Evolutionary conservation across 805 yeast species (phyloP).

Genomic region (Lipomyces orientalis): DNA sequence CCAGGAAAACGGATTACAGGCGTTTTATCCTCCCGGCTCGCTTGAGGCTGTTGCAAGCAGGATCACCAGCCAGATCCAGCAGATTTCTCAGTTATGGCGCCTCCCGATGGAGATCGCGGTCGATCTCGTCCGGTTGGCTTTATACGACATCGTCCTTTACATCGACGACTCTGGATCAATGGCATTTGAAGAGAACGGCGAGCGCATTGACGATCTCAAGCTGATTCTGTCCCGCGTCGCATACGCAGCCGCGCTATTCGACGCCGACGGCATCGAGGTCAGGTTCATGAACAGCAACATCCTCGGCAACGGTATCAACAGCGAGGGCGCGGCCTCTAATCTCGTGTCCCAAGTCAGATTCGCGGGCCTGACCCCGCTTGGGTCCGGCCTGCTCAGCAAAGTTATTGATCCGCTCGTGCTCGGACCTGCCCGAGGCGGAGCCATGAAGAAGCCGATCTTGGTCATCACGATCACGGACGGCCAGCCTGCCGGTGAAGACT

Average conservation of each 20-base stretch:
- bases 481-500: slow-evolving; percentile 44
- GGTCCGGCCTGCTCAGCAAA: slow-evolving; percentile 39
- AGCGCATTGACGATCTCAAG: slow-evolving; percentile 45
- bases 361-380: slow-evolving; percentile 44
- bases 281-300: slow-evolving; percentile 43
- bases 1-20: slow-evolving; percentile 41
- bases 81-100: slow-evolving; percentile 40
- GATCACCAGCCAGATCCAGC: slow-evolving; percentile 34
- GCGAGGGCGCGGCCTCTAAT: slow-evolving; percentile 39
- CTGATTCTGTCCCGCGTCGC: slow-evolving; percentile 41
- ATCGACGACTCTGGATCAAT: slow-evolving; percentile 46
- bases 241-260: slow-evolving; percentile 43
- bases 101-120: slow-evolving; percentile 43
- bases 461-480: slow-evolving; percentile 45
- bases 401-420: slow-evolving; percentile 43
- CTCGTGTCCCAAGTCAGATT: slow-evolving; percentile 39
- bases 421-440: slow-evolving; percentile 38
- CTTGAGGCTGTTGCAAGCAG: slow-evolving; percentile 41
- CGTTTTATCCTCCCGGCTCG: slow-evolving; percentile 43
- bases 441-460: slow-evolving; percentile 42
- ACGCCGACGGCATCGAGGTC: slow-evolving; percentile 43
- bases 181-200: slow-evolving; percentile 45
- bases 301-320: slow-evolving; percentile 39
- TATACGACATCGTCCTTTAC: slow-evolving; percentile 43
- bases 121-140: slow-evolving; percentile 43